Evolutionary conservation across 129 eudicot genomes (phyloP).

Genomic region (Kitagawia praeruptora): DNA sequence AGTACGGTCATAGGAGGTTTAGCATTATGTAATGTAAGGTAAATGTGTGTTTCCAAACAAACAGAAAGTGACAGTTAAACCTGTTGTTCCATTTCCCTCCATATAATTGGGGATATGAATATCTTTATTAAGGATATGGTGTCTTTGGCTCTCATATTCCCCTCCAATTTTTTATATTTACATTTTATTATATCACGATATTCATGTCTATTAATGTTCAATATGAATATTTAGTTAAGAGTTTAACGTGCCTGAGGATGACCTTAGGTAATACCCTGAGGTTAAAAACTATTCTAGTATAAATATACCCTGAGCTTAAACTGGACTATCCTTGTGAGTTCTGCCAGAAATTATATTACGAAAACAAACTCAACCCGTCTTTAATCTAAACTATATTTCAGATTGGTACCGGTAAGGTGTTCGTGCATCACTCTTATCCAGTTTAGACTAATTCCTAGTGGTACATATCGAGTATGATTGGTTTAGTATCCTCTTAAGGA

Average conservation of each 20-base stretch:
- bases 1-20: not conserved
- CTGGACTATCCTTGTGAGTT: not conserved
- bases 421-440: not conserved
- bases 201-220: not conserved
- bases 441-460: not conserved
- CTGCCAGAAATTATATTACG: not conserved
- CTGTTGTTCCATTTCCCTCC: constrained; percentile 25
- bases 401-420: not conserved
- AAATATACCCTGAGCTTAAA: no score
- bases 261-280: no score
- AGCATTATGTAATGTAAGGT: not conserved
- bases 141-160: constrained; percentile 52
- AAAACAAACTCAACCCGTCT: not conserved
- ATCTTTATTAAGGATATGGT: constrained; percentile 38
- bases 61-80: constrained; percentile 26
- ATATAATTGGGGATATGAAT: constrained; percentile 8
- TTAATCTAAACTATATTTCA: not conserved
- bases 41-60: constrained; percentile 13
- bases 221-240: no score
- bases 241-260: no score
- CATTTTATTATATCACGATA: not conserved
- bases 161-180: not conserved
- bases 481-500: not conserved
- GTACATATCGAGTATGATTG: not conserved
- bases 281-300: no score